Percentiles rank a stretch among this genome's conserved stretches.
Conservation (phyloP, 768 basidiomycete genomes). For the Russula vinacea region DNA sequence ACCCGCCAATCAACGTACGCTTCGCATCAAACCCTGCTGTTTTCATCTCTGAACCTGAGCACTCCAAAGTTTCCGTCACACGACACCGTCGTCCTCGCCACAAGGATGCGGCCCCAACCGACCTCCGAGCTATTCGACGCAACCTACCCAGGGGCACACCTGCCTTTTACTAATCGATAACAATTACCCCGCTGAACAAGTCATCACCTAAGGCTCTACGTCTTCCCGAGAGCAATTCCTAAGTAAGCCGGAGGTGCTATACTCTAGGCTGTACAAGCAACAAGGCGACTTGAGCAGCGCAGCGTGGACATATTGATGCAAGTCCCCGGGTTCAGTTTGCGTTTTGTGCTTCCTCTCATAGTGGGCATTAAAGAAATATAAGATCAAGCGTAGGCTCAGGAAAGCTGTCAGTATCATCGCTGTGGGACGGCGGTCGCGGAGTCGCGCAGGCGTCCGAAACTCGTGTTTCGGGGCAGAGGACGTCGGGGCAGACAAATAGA, state of each 20-base stretch:
- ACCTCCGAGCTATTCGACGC: slow-evolving; percentile 6
- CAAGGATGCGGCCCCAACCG: background rate
- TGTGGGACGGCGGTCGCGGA: background rate
- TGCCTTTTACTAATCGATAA: too few species aligned
- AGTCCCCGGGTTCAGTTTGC: background rate
- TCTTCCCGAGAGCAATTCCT: background rate
- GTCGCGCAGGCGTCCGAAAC: background rate
- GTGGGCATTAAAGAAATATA: background rate
- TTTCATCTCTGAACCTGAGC: background rate
- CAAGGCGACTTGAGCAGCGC: background rate
- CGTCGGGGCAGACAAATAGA: slow-evolving; percentile 22
- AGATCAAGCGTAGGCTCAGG: slow-evolving; percentile 18
- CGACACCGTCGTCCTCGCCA: too few species aligned
- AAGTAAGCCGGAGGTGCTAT: background rate
- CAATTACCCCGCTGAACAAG: too few species aligned
- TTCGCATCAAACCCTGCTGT: background rate
- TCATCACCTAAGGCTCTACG: background rate
- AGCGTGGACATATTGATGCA: background rate
- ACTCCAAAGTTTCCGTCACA: background rate
- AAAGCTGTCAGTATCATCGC: slow-evolving; percentile 11
- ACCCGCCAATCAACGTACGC: slow-evolving; percentile 22
- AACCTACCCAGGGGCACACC: too few species aligned
- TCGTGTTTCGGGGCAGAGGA: slow-evolving; percentile 12
- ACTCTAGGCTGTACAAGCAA: slow-evolving; percentile 1
- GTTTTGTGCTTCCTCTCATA: background rate